Percentiles rank a stretch among this genome's conserved stretches.
These are phyloP conservation scores for Silene conica DNA, from an alignment of 148 eudicot species.

Conservation along the genomic window DNA sequence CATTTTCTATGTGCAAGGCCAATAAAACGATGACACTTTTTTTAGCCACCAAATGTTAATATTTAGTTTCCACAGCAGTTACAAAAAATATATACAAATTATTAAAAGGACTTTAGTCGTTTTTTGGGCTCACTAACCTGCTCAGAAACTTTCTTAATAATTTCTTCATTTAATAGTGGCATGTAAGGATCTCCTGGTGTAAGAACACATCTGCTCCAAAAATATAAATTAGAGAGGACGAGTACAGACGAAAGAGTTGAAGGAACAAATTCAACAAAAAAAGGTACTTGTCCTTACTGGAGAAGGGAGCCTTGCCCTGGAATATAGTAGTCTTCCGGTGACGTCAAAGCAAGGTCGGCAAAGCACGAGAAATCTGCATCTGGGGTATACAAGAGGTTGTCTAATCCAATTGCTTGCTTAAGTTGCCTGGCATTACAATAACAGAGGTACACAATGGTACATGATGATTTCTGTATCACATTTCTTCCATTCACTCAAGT, in stretches of 20 bases:
- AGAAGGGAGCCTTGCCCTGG: constrained; percentile 95
- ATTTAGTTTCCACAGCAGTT: constrained; percentile 6
- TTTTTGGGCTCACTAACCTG: constrained; percentile 53
- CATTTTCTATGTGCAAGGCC: not conserved
- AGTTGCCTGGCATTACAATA: constrained; percentile 10
- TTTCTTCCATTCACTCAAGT: not conserved
- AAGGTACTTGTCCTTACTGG: constrained; percentile 53
- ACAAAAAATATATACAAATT: not conserved
- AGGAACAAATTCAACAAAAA: not conserved
- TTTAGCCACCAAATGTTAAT: too few species aligned
- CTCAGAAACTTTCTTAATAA: constrained; percentile 66
- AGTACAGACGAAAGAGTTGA: not conserved
- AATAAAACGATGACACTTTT: not conserved
- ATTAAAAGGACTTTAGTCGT: not conserved
- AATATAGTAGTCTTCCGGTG: constrained; percentile 89
- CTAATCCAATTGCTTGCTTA: constrained; percentile 31
- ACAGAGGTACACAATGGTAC: not conserved
- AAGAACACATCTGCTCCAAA: constrained; percentile 83
- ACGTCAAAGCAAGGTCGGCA: constrained; percentile 92
- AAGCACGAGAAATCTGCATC: constrained; percentile 99
- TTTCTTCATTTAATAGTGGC: constrained; percentile 87
- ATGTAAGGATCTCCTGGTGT: constrained; percentile 99
- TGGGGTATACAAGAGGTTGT: constrained; percentile 92
- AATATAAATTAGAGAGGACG: constrained; percentile 11
- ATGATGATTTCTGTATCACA: not conserved